These are phyloP conservation scores for Rhizophagus clarus DNA, from an alignment of 192 early-diverging fungal genomes.

Conservation along the genomic window DNA sequence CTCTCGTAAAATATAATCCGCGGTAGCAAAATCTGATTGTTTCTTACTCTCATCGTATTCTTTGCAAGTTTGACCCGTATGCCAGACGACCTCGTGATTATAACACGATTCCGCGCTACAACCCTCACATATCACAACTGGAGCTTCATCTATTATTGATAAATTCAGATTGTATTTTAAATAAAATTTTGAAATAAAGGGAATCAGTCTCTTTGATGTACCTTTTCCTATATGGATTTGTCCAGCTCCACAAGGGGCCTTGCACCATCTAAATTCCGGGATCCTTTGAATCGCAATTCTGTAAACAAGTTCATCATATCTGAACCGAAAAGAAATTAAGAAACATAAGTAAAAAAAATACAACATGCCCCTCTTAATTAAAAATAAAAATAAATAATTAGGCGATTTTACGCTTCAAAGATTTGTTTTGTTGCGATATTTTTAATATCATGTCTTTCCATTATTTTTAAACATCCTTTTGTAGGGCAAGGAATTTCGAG, in stretches of 20 bases:
- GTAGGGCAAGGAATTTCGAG: conserved; percentile 14
- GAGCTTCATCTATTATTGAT: conserved; percentile 19
- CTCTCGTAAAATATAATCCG: conserved; percentile 8
- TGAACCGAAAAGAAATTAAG: not conserved
- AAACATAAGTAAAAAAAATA: too few relatives aligned
- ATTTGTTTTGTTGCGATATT: not conserved
- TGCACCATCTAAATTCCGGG: conserved; percentile 17
- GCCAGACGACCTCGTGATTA: conserved; percentile 16
- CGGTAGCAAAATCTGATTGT: conserved; percentile 12
- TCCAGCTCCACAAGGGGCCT: not conserved
- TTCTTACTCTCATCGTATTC: conserved; percentile 11
- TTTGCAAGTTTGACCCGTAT: conserved; percentile 1
- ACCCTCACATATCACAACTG: conserved; percentile 17
- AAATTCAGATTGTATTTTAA: too few relatives aligned
- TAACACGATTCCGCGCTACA: conserved; percentile 19
- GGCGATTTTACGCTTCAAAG: not conserved
- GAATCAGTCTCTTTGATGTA: not conserved
- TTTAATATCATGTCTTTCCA: conserved; percentile 10
- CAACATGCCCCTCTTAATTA: too few relatives aligned
- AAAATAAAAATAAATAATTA: too few relatives aligned
- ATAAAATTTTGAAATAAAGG: not conserved
- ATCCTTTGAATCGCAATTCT: not conserved
- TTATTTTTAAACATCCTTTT: not conserved
- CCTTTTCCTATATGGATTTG: conserved; percentile 15
- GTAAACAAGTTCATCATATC: not conserved